These are phyloP conservation scores for Cicer bijugum DNA, from an alignment of 306 rosid genomes.

Conservation along the genomic window DNA sequence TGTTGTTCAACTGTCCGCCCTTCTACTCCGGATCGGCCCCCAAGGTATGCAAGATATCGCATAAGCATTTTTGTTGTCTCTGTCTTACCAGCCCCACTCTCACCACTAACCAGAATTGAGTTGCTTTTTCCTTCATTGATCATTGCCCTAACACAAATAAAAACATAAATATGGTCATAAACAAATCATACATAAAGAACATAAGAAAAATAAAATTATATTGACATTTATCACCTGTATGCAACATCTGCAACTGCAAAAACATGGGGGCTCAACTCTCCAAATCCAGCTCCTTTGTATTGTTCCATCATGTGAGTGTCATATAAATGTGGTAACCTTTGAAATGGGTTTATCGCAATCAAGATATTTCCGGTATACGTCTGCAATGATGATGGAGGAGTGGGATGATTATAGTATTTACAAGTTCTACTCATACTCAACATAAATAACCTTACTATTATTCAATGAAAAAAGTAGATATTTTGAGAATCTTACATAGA, in stretches of 20 bases:
- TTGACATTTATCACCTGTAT: slow-evolving; percentile 67
- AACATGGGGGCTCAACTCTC: slow-evolving; percentile 99
- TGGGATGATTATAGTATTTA: slow-evolving; percentile 33
- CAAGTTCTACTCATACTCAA: slow-evolving; percentile 37
- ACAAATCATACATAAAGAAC: slow-evolving; percentile 28
- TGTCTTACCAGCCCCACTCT: slow-evolving; percentile 99
- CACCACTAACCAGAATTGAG: slow-evolving; percentile 98
- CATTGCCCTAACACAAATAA: slow-evolving; percentile 73
- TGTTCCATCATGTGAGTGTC: slow-evolving; percentile 99
- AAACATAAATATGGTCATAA: slow-evolving; percentile 40
- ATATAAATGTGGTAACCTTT: slow-evolving; percentile 94
- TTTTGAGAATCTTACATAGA: slow-evolving; percentile 69
- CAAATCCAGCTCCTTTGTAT: slow-evolving; percentile 94
- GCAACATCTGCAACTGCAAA: slow-evolving; percentile 99
- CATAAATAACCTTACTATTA: slow-evolving; percentile 34
- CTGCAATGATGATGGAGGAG: slow-evolving; percentile 60
- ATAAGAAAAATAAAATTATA: slow-evolving; percentile 21
- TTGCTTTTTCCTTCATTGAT: slow-evolving; percentile 99
- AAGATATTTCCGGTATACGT: slow-evolving; percentile 98
- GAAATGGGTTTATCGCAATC: slow-evolving; percentile 98
- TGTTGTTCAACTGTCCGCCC: slow-evolving; percentile 99
- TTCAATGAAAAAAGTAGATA: slow-evolving; percentile 24
- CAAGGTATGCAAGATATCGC: slow-evolving; percentile 98
- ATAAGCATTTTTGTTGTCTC: slow-evolving; percentile 99
- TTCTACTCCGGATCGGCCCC: slow-evolving; percentile 99